Base-by-base conservation (phyloP, 495 filamentous ascomycete species). In the Bacidia gigantensis region DNA sequence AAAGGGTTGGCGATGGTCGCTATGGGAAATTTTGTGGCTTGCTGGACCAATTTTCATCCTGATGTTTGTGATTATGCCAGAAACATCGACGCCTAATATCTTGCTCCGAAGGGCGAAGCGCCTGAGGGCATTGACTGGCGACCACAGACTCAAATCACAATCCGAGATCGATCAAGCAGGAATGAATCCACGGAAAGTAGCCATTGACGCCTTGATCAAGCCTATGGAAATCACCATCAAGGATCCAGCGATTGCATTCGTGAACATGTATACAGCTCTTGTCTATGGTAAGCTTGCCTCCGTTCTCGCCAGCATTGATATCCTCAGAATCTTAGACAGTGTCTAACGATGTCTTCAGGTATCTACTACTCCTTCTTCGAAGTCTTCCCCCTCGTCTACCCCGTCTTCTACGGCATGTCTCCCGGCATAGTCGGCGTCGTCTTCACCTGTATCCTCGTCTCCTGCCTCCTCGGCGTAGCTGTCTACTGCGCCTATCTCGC, bases 331-430 rank as follows among this genome's bases (percentile, higher is more conserved):
- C 29, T 35, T 14, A 14, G 14, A 14, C 29, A 7, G 29, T 35
- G 29, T 7, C 29, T 35, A 35, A 35, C 14, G 5, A 7, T 5
- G 5, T 35, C 7, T 7, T 7, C 5, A 35, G 29, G 69, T 11
- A 81, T 80, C 62, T 81, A 75, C 62, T 82, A 81, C 62, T 71
- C 65, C 46, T 82, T 81, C 69, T 81, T 82, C 69, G 82, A 85
- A 60, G 79, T 76, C 56, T 85, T 86, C 69, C 81, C 82, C 2
- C 65, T 86, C n/a, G 80, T 86, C 47, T 86, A 83, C 67, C 71
- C 72, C 1, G 71, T 67, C 50, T 68, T 74, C 53, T 84, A 85
- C 67, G 62, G 64, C 59, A 81, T 86, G 67, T 76, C 69, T 52
- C 66, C 78, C 21, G 82, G 83, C 44, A 56, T 76, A 53, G 65